Conservation (phyloP, 306 rosid genomes). For the Fragaria nilgerrensis region DNA sequence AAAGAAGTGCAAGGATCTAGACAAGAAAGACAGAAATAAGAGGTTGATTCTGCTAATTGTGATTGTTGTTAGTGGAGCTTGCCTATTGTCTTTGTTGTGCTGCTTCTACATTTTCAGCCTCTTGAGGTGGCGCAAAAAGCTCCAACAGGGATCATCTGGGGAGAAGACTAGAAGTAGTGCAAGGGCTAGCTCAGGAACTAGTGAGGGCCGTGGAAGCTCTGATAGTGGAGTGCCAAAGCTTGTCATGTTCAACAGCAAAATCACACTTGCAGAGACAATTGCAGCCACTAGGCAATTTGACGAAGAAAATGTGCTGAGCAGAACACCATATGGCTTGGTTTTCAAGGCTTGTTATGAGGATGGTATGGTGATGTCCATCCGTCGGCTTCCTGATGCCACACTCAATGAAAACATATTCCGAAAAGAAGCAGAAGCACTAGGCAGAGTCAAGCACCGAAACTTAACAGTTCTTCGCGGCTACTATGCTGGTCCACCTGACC, state of each 20-base stretch:
- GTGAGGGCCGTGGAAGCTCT: slow-evolving; percentile 82
- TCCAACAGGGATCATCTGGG: slow-evolving; percentile 59
- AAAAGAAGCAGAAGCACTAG: slow-evolving; percentile 81
- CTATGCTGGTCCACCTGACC: slow-evolving; percentile 71
- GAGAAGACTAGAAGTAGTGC: slow-evolving; percentile 84
- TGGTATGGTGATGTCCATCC: slow-evolving; percentile 89
- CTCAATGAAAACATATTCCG: slow-evolving; percentile 75
- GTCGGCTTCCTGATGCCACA: slow-evolving; percentile 71
- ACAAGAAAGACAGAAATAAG: slow-evolving; percentile 39
- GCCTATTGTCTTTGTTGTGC: slow-evolving; percentile 55
- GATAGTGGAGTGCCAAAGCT: slow-evolving; percentile 87
- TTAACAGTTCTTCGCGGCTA: slow-evolving; percentile 92
- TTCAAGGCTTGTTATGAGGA: slow-evolving; percentile 89
- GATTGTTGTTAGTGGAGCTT: slow-evolving; percentile 52
- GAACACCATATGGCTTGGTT: slow-evolving; percentile 72
- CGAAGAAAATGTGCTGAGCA: slow-evolving; percentile 90
- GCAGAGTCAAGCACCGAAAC: slow-evolving; percentile 77
- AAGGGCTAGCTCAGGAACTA: slow-evolving; percentile 75
- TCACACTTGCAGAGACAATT: slow-evolving; percentile 79
- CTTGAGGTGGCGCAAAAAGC: slow-evolving; percentile 77
- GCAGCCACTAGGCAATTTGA: slow-evolving; percentile 93
- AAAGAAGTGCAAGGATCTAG: slow-evolving; percentile 35
- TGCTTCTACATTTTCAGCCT: slow-evolving; percentile 85
- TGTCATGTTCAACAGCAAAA: slow-evolving; percentile 82
- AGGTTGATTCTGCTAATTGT: slow-evolving; percentile 58